Percentiles rank a stretch among this genome's conserved stretches.
phyloP scores from a whole-genome alignment of 2,329 filamentous ascomycete genomes.

The Ophiostoma populinum region DNA sequence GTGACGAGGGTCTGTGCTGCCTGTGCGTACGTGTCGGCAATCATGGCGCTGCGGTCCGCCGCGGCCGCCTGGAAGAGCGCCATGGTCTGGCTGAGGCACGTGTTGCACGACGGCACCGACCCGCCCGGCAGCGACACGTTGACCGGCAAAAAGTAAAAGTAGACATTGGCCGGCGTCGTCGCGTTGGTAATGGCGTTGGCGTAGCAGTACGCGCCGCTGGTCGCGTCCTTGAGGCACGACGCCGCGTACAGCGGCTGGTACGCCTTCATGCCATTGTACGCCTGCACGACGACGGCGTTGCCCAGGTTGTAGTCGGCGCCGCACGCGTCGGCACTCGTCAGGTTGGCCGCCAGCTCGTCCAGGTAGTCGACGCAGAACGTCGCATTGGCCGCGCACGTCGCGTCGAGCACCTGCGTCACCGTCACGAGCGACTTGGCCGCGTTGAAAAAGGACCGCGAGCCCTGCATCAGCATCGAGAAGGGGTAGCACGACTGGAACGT shows the following conservation, averaged over 20 bases:
- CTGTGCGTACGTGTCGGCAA: conserved; percentile 49
- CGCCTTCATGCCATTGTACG: conserved; percentile 56
- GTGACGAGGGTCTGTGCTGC: conserved; percentile 61
- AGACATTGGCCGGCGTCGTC: conserved; percentile 51
- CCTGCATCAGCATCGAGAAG: conserved; percentile 61
- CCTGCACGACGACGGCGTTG: conserved; percentile 55
- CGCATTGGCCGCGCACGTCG: conserved; percentile 53
- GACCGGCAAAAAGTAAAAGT: conserved; percentile 73
- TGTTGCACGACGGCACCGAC: conserved; percentile 55
- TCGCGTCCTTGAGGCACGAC: conserved; percentile 56
- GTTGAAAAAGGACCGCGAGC: conserved; percentile 71
- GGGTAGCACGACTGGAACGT: conserved; percentile 63
- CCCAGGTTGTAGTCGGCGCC: conserved; percentile 47
- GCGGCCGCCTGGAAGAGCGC: conserved; percentile 56
- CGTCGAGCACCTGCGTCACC: conserved; percentile 64
- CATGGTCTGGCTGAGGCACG: conserved; percentile 69
- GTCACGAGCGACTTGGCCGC: conserved; percentile 51
- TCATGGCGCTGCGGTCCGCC: conserved; percentile 43
- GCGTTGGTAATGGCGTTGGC: conserved; percentile 68
- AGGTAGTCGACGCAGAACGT: conserved; percentile 50
- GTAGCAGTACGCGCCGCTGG: conserved; percentile 58
- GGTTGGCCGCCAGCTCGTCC: conserved; percentile 42
- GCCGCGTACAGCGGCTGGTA: conserved; percentile 68
- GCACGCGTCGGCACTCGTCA: conserved; percentile 49
- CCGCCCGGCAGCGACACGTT: conserved; percentile 52